Evolutionary conservation across 139 green algal species (phyloP).

Genomic region (Tetradesmus obliquus): DNA sequence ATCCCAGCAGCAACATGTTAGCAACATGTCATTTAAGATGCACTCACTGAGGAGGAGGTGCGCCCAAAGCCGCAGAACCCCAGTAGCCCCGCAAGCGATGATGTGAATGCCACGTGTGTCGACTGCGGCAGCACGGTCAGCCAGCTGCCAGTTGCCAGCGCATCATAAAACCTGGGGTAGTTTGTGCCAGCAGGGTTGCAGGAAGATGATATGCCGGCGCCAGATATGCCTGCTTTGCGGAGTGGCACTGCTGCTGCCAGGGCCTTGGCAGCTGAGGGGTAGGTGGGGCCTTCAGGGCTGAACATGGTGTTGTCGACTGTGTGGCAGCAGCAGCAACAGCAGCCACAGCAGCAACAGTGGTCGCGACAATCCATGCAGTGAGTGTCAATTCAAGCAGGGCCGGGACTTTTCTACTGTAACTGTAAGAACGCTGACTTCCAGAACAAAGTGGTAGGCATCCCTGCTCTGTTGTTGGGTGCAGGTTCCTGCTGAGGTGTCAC

Average conservation of each 20-base stretch:
- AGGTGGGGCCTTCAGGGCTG: neutral
- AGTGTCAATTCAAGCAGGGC: too few species aligned
- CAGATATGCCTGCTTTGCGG: neutral
- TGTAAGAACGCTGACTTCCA: too few species aligned
- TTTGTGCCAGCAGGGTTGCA: neutral
- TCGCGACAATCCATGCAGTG: neutral
- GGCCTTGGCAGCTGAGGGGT: neutral
- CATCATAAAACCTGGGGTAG: neutral
- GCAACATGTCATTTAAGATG: neutral
- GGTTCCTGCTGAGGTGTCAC: too few species aligned
- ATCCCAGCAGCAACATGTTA: too few species aligned
- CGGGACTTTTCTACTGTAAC: too few species aligned
- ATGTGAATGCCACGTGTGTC: neutral
- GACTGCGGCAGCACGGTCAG: neutral
- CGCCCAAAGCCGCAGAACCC: neutral
- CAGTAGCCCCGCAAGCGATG: neutral
- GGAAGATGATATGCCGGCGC: neutral
- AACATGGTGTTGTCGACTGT: neutral
- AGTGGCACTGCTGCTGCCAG: too few species aligned
- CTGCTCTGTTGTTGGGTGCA: too few species aligned
- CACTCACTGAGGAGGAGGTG: neutral
- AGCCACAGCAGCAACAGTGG: neutral
- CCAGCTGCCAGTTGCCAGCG: slow-evolving; percentile 9
- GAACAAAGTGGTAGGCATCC: too few species aligned
- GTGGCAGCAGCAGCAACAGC: neutral